Conservation (phyloP, 768 basidiomycete genomes). For the Pluteus cervinus region DNA sequence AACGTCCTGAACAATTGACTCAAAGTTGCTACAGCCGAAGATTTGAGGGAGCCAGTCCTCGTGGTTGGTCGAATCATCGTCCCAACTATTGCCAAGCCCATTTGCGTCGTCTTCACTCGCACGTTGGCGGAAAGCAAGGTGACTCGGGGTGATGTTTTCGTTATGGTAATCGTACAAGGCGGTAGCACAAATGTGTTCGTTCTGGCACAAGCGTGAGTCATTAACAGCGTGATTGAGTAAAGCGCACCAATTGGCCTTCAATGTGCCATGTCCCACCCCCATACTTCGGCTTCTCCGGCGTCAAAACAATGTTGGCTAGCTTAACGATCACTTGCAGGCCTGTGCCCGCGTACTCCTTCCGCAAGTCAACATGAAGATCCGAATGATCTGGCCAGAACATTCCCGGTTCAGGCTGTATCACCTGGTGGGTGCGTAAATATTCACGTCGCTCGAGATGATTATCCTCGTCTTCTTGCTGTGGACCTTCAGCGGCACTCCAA, state of each 20-base stretch:
- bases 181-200: conserved; percentile 19
- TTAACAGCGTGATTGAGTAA: too few species aligned
- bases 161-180: conserved; percentile 18
- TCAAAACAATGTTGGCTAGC: conserved; percentile 25
- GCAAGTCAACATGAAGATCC: conserved; percentile 7
- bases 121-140: conserved; percentile 22
- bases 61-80: conserved; percentile 6
- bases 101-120: too few species aligned
- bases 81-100: too few species aligned
- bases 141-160: conserved; percentile 21
- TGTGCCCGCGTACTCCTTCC: conserved; percentile 7
- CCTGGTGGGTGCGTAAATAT: conserved; percentile 6
- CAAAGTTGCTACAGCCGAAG: conserved; percentile 11
- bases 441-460: conserved; percentile 6
- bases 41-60: conserved; percentile 13
- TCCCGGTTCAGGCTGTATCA: conserved; percentile 12
- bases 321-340: conserved; percentile 27
- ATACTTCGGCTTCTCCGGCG: conserved; percentile 30
- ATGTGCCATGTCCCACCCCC: conserved; percentile 31
- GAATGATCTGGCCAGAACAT: conserved; percentile 9
- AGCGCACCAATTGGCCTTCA: conserved; percentile 22
- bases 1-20: conserved; percentile 11
- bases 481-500: conserved; percentile 9
- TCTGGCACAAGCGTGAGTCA: conserved; percentile 9
- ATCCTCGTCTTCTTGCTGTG: conserved; percentile 8